These are phyloP conservation scores for Cryptosporidium ryanae DNA, from an alignment of 169 alveolate species.

Conservation along the genomic window DNA sequence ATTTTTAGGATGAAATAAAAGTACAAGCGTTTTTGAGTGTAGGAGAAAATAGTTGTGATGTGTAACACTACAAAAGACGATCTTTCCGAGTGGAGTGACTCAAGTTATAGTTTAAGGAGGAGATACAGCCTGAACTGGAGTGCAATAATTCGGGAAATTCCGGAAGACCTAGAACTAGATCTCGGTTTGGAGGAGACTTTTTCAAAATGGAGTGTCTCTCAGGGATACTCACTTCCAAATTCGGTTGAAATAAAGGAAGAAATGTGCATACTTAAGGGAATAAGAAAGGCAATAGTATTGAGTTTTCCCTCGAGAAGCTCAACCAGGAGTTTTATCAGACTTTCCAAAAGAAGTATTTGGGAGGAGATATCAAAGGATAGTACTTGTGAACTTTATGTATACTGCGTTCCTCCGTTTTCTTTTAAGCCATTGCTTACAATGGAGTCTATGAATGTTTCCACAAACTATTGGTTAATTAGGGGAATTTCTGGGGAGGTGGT, in stretches of 20 bases:
- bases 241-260: slow-evolving; percentile 13
- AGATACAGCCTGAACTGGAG: slow-evolving; percentile 52
- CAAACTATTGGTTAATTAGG: slow-evolving; percentile 55
- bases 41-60: neutral
- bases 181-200: neutral
- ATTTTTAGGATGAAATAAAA: neutral
- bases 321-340: slow-evolving; percentile 35
- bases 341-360: slow-evolving; percentile 22
- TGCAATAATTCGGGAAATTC: slow-evolving; percentile 44
- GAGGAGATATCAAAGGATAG: slow-evolving; percentile 36
- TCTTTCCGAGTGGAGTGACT: slow-evolving; percentile 43
- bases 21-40: neutral
- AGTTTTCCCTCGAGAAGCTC: slow-evolving; percentile 69
- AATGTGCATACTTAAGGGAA: slow-evolving; percentile 46
- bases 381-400: slow-evolving; percentile 35
- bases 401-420: slow-evolving; percentile 32
- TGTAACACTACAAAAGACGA: neutral
- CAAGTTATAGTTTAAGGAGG: slow-evolving; percentile 57
- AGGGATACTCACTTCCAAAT: slow-evolving; percentile 49
- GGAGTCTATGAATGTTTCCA: slow-evolving; percentile 43
- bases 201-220: slow-evolving; percentile 56
- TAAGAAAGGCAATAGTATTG: neutral
- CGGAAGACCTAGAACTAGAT: slow-evolving; percentile 1
- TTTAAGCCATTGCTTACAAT: slow-evolving; percentile 19
- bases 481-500: slow-evolving; percentile 23